phyloP scores from a whole-genome alignment of 441 rosid genomes.

The Adansonia grandidieri region DNA sequence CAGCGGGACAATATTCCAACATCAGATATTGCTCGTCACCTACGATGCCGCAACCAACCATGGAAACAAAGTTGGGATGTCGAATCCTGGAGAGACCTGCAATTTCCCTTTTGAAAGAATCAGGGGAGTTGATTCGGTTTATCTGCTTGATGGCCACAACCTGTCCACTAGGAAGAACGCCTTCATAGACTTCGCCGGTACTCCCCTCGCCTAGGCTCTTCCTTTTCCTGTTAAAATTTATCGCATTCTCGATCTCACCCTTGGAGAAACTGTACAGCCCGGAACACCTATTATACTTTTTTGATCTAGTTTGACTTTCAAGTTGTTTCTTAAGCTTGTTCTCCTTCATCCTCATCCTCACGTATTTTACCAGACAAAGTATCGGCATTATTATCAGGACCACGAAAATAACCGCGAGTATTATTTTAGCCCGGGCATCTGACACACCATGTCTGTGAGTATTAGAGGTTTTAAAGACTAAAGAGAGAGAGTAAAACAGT shows the following conservation, averaged over 20 bases:
- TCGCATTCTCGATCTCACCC: constrained; percentile 62
- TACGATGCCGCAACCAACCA: constrained; percentile 59
- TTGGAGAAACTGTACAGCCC: constrained; percentile 61
- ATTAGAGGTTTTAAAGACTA: neutral
- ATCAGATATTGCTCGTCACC: constrained; percentile 63
- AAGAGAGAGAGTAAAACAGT: neutral
- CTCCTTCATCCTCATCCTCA: constrained; percentile 21
- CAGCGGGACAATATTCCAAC: constrained; percentile 61
- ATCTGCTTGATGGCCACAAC: constrained; percentile 68
- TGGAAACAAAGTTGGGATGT: constrained; percentile 62
- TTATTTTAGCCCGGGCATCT: constrained; percentile 42
- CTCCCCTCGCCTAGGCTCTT: constrained; percentile 58
- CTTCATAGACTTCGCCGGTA: constrained; percentile 62
- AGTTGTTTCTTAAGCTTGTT: constrained; percentile 17
- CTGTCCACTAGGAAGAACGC: constrained; percentile 67
- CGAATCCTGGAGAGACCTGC: constrained; percentile 64
- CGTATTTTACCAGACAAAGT: constrained; percentile 40
- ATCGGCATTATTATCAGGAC: constrained; percentile 30
- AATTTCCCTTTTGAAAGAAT: constrained; percentile 59
- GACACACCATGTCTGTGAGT: constrained; percentile 24
- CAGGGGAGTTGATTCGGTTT: constrained; percentile 40
- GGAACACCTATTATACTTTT: constrained; percentile 42
- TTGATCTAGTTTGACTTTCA: constrained; percentile 21
- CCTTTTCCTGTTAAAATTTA: constrained; percentile 35
- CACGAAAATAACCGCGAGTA: constrained; percentile 32